Conservation (phyloP, 345 rosid species). For the Luvunga scandens region DNA sequence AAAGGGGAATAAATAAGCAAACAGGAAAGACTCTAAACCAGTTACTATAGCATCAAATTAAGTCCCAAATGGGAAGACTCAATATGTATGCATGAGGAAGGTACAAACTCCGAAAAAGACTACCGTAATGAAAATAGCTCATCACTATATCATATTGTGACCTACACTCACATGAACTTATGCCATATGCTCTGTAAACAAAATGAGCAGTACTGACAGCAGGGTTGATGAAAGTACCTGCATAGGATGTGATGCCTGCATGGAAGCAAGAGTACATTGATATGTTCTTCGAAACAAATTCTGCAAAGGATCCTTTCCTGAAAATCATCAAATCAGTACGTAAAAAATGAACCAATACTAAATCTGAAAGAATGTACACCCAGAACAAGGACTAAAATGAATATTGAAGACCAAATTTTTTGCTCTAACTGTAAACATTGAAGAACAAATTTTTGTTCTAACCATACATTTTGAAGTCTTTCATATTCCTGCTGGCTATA, state of each 20-base stretch:
- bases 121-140: background rate
- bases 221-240: conserved; percentile 43
- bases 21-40: background rate
- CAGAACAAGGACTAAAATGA: background rate
- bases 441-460: background rate
- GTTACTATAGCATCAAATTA: background rate
- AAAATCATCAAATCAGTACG: conserved; percentile 11
- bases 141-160: background rate
- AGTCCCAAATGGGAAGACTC: background rate
- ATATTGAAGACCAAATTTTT: background rate
- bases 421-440: conserved; percentile 20
- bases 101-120: background rate
- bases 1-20: background rate
- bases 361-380: background rate
- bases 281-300: conserved; percentile 87
- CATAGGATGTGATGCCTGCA: conserved; percentile 86
- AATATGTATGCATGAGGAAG: background rate
- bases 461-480: conserved; percentile 70
- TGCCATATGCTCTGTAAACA: background rate
- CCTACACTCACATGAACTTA: background rate
- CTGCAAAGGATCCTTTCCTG: conserved; percentile 90
- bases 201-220: background rate
- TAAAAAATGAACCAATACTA: background rate
- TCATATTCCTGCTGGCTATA: conserved; percentile 80
- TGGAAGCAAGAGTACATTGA: conserved; percentile 69